Evolutionary conservation across 306 rosid genomes (phyloP).

Genomic region (Prunus salicina): DNA sequence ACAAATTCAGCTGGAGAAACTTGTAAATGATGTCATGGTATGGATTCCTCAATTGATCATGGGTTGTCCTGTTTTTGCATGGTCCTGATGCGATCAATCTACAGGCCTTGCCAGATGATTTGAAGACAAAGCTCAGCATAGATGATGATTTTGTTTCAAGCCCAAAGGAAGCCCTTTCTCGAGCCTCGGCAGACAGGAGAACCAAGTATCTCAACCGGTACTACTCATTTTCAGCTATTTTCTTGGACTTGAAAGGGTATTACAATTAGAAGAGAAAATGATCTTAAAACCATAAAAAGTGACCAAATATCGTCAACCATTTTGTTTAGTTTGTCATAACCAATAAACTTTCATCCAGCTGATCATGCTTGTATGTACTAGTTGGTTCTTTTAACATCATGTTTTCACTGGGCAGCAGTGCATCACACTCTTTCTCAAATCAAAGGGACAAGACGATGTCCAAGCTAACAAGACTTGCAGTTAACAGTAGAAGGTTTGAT

Average conservation of each 20-base stretch:
- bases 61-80: constrained; percentile 18
- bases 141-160: constrained; percentile 78
- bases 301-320: neutral
- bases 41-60: constrained; percentile 13
- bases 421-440: constrained; percentile 69
- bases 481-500: constrained; percentile 67
- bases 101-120: constrained; percentile 96
- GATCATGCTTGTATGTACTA: constrained; percentile 1
- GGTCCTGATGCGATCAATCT: constrained; percentile 41
- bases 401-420: constrained; percentile 38
- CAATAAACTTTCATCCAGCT: neutral
- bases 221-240: constrained; percentile 5
- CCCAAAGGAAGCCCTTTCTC: constrained; percentile 98
- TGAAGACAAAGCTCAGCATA: constrained; percentile 81
- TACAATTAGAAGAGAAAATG: neutral
- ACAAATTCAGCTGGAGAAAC: constrained; percentile 98
- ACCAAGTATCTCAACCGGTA: constrained; percentile 82
- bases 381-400: constrained; percentile 10
- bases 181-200: constrained; percentile 94
- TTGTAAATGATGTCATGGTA: constrained; percentile 97
- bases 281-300: neutral
- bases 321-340: neutral
- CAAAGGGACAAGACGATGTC: constrained; percentile 70
- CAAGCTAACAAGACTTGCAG: constrained; percentile 77
- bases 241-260: neutral